Conservation (phyloP, 768 basidiomycete species). For the Russula sp. region DNA sequence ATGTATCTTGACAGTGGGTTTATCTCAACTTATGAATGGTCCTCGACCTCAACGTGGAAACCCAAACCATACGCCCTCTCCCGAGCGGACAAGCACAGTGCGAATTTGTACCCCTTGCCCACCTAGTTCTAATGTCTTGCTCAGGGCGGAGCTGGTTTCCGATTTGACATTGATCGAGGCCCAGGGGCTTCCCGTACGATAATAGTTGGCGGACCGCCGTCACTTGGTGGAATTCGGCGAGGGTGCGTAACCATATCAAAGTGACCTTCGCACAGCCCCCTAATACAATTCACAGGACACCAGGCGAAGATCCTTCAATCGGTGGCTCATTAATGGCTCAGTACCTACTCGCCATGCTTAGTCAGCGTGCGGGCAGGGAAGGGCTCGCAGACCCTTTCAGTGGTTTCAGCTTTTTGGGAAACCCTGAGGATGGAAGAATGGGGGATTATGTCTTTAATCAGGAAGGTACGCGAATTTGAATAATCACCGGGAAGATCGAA, state of each 20-base stretch:
- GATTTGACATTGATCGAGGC: constrained; percentile 33
- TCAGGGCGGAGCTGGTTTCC: constrained; percentile 27
- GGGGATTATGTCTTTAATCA: constrained; percentile 93
- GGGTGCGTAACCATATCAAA: constrained; percentile 14
- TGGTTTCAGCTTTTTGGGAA: constrained; percentile 28
- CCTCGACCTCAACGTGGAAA: constrained; percentile 2
- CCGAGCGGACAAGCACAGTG: background rate
- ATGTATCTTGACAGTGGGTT: constrained; percentile 6
- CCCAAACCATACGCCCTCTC: background rate
- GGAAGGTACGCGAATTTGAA: constrained; percentile 49
- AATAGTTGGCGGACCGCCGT: constrained; percentile 32
- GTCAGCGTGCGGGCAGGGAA: constrained; percentile 32
- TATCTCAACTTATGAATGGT: constrained; percentile 6
- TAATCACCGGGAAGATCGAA: background rate
- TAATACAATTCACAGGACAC: constrained; percentile 29
- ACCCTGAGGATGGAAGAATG: constrained; percentile 50
- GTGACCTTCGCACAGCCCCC: constrained; percentile 24
- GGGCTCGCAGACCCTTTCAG: constrained; percentile 41
- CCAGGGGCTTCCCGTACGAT: constrained; percentile 30
- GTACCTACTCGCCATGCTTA: constrained; percentile 60
- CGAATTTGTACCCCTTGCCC: constrained; percentile 20
- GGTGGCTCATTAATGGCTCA: constrained; percentile 62
- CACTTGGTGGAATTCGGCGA: constrained; percentile 23
- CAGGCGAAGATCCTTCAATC: constrained; percentile 32
- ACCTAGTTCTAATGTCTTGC: background rate